Base-by-base conservation (phyloP, 202 grass and related monocot species). In the Setaria italica region DNA sequence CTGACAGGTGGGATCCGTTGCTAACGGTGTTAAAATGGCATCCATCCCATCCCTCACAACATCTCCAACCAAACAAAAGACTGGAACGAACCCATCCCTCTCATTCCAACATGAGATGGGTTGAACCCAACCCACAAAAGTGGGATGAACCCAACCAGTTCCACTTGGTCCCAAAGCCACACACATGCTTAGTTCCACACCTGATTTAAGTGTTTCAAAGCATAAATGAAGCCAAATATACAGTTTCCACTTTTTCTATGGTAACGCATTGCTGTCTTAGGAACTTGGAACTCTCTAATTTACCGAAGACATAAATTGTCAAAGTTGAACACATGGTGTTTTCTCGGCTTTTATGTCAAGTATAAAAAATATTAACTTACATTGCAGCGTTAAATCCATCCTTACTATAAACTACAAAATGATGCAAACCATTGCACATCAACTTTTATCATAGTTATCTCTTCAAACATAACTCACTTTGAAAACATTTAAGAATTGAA, bases 351-450 rank as follows among this genome's bases (percentile, higher is more conserved):
- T 50, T 3, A 7, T 4, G 8, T 25, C 47, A 54, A 72, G 10
- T 45, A 51, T 62, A 45, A 74, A 41, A 46, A 55, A 62, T 80
- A 81, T 32, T 70, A 10, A 41, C 48, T 41, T 55, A 47, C 49
- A 41, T 80, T 35, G 30, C 34, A 80, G 67, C 10, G 20, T 41
- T 41, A 80, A 55, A 70, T 6, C 17, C 64, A 29, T 77, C 54
- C 4, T 75, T 5, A 63, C 60, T 14, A 63, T 83, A 37, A 34
- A 54, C 51, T 12, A 80, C 7, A 1, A 80, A 19, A 83, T 50
- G 17, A 62, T 65, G 34, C 50, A 70, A 59, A 74, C 6, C 13
- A 41, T 32, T 20, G 9, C 59, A 10, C 29, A 48, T 75, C 39
- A 47, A 64, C 17, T 74, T 46, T 29, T 72, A 21, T 82, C 33